A percentile compares a stretch with the other conserved stretches of the same genome.
Conservation (phyloP, 768 basidiomycete species). For the Mycena leptocephala region DNA sequence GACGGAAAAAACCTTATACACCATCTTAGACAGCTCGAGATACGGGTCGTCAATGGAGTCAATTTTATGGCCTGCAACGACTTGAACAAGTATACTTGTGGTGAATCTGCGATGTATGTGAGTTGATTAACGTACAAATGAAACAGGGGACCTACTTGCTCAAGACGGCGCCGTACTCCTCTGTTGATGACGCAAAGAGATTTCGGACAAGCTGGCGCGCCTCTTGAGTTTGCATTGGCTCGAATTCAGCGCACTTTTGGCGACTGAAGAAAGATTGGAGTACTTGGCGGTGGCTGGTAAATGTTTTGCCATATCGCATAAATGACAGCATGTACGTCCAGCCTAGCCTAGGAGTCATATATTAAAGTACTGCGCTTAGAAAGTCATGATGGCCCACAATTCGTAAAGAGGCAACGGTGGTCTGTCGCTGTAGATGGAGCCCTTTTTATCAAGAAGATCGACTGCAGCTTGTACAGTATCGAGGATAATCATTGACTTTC, state of each 20-base stretch:
- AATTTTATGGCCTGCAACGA: conserved; percentile 39
- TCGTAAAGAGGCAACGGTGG: conserved; percentile 37
- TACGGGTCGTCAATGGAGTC: conserved; percentile 33
- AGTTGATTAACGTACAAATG: not conserved
- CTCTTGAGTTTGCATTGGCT: conserved; percentile 27
- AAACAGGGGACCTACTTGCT: conserved; percentile 20
- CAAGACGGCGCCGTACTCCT: not conserved
- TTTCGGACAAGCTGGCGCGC: conserved; percentile 17
- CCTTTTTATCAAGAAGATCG: conserved; percentile 47
- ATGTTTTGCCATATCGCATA: conserved; percentile 36
- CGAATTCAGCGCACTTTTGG: conserved; percentile 3
- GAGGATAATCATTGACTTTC: conserved; percentile 43
- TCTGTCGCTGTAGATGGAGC: conserved; percentile 45
- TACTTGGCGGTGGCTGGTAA: conserved; percentile 35
- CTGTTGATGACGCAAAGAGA: conserved; percentile 7
- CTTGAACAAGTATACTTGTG: conserved; percentile 20
- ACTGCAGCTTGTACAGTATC: conserved; percentile 40
- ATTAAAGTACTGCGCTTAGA: not conserved
- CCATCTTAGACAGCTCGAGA: conserved; percentile 24
- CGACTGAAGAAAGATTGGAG: conserved; percentile 28
- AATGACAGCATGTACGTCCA: conserved; percentile 32
- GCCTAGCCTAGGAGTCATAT: conserved; percentile 31
- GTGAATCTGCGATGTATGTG: conserved; percentile 30
- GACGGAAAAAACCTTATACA: not conserved
- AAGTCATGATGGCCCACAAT: conserved; percentile 33